Conservation (phyloP, 2,329 filamentous ascomycete species). For the Curvularia sp. region DNA sequence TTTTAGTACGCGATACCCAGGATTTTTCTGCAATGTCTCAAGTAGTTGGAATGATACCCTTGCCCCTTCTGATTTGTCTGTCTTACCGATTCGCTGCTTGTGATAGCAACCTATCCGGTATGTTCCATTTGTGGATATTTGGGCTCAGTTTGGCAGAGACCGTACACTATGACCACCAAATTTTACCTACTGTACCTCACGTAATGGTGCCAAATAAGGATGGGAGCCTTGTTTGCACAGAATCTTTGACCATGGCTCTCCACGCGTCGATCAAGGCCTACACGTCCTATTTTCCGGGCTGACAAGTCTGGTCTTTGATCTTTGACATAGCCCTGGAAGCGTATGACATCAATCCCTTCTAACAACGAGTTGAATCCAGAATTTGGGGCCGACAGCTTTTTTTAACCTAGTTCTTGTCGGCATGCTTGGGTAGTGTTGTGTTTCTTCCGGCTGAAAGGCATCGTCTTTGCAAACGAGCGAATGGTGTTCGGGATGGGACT, state of each 20-base stretch:
- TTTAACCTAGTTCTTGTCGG: background rate
- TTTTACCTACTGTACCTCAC: background rate
- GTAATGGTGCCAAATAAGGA: background rate
- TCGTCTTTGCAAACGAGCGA: background rate
- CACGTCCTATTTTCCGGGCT: background rate
- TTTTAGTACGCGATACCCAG: constrained; percentile 16
- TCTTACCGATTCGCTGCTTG: background rate
- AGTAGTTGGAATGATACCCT: background rate
- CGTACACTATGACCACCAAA: background rate
- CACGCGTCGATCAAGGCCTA: background rate
- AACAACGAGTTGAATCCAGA: background rate
- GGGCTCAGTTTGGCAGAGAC: background rate
- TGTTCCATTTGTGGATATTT: background rate
- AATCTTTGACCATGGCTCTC: background rate
- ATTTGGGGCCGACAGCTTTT: background rate
- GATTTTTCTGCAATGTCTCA: background rate
- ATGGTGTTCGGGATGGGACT: background rate
- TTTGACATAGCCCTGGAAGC: background rate
- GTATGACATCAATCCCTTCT: background rate
- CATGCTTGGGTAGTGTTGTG: background rate
- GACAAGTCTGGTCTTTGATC: background rate
- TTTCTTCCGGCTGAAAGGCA: background rate
- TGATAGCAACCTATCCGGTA: background rate
- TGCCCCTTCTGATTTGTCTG: background rate
- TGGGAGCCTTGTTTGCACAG: background rate